phyloP scores from a whole-genome alignment of 306 rosid species.

The Gastrolobium villosum region DNA sequence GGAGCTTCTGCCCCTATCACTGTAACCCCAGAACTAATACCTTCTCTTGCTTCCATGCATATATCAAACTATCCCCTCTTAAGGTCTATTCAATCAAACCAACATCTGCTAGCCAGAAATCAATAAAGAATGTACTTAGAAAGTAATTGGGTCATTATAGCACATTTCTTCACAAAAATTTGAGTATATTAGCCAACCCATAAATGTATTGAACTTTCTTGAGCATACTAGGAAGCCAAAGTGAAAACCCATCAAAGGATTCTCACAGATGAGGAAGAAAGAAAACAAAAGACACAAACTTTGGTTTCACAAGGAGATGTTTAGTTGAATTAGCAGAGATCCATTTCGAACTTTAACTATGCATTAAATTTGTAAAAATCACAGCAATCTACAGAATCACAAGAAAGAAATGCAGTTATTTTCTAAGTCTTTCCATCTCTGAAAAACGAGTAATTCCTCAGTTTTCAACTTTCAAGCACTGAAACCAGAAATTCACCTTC shows the following conservation, averaged over 20 bases:
- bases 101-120: constrained; percentile 57
- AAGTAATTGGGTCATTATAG: not conserved
- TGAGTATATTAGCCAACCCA: constrained; percentile 14
- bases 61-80: constrained; percentile 38
- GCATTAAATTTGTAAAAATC: constrained; percentile 22
- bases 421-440: constrained; percentile 12
- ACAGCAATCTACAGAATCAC: constrained; percentile 22
- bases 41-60: constrained; percentile 81
- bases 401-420: constrained; percentile 16
- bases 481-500: constrained; percentile 30
- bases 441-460: constrained; percentile 4
- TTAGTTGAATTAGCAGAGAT: constrained; percentile 38
- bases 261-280: constrained; percentile 22
- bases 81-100: constrained; percentile 38
- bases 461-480: constrained; percentile 40
- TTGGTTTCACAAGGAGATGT: constrained; percentile 30
- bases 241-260: constrained; percentile 45
- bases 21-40: constrained; percentile 71
- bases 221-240: constrained; percentile 33
- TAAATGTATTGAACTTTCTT: constrained; percentile 30
- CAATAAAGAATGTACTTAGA: constrained; percentile 1
- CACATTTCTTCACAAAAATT: not conserved
- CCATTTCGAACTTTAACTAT: constrained; percentile 29
- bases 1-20: constrained; percentile 91
- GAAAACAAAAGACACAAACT: constrained; percentile 8